Evolutionary conservation across 257 asterid genomes (phyloP), one percentile per base, ranked within the genome.

Genomic region (Haberlea rhodopensis): DNA sequence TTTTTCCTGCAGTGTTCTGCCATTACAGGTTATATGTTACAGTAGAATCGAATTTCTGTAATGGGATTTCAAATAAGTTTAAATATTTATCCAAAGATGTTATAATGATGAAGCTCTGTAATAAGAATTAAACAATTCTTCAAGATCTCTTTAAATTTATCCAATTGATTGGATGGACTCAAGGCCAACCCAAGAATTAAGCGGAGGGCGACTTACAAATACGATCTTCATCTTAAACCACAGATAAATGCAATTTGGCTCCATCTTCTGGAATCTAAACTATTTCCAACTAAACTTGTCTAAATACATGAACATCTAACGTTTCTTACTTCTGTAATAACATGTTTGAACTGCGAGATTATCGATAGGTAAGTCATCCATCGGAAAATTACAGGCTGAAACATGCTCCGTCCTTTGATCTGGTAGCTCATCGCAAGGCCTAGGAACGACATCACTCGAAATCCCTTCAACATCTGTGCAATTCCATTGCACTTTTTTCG

Each of bases 401-500:
- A 16, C 21, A 15, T 57, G 6, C 60, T 70, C 84, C 5, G 74
- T 23, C 31, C 79, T 82, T 60, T 65, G 75, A 21, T 81, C 85
- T 8, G 75, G 71, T 60, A 94, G 83, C 53, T 68, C 67, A 8
- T 54, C 80, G 60, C 99, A 90, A 6, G 95, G 90, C 76, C 49
- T 79, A 53, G 99, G 97, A 63, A 75, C 78, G 55, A 90, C 97
- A 21, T 69, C 81, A 40, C 85, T 87, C 5, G 95, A 81, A 43
- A 87, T 71, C 75, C 97, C 96, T 23, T 79, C 73, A 66, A 94
- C 64, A 8, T 90, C 78, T 1, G 95, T 90, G 72, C 99, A 90
- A 57, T 87, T 94, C 99, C 97, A 90, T n/a, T 78, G 75, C 1
- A 84, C 6, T 48, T 87, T 87, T 81, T 88, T 85, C 4, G 95